Base-by-base conservation (phyloP, 495 filamentous ascomycete genomes). In the Clavariopsis aquatica region DNA sequence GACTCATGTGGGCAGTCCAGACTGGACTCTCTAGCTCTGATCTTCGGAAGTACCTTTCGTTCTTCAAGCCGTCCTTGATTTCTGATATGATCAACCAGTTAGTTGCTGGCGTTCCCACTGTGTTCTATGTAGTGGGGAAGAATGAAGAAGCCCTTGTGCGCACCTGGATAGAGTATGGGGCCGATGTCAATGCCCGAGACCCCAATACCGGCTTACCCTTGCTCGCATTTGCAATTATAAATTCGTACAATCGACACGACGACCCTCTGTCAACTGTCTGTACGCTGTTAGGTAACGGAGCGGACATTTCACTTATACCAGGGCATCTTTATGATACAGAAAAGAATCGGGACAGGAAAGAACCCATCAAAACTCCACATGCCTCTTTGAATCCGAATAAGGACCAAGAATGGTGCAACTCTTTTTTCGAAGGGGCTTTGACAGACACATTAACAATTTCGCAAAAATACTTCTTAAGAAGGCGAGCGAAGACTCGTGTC, bases 111-210 rank as follows among this genome's bases (percentile, higher is more conserved):
- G 31, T 73, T 49, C 78, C 80, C 13, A 63, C 77, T 2, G 75
- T 81, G 10, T 82, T 82, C 69, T 82, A 73, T 31, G 73, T 72
- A 2, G 78, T 77, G 13, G 79, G 69, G 2, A 73, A 73, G 15
- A 80, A 79, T 60, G 66, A 80, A 34, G 71, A 72, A 4, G 58
- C 60, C 13, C 58, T 77, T 17, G 54, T 82, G 17, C 75, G 78
- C 3, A 53, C 60, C 6, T 79, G 72, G 67, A 69, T 74, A 5
- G 61, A 69, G 9, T 69, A 70, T 26, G 79, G 78, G 10, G 54
- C n/a, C 1, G 49, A 66, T 24, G 23, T 56, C 1, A 22, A 46
- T 20, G 57, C 31, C 2, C 67, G 67, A 2, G 60, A 77, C 43
- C 68, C 60, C 2, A 26, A 54, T 5, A 62, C 68, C 17, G 38